These are phyloP conservation scores for Pulveroboletus sp. DNA, from an alignment of 768 basidiomycete species.

Conservation along the genomic window DNA sequence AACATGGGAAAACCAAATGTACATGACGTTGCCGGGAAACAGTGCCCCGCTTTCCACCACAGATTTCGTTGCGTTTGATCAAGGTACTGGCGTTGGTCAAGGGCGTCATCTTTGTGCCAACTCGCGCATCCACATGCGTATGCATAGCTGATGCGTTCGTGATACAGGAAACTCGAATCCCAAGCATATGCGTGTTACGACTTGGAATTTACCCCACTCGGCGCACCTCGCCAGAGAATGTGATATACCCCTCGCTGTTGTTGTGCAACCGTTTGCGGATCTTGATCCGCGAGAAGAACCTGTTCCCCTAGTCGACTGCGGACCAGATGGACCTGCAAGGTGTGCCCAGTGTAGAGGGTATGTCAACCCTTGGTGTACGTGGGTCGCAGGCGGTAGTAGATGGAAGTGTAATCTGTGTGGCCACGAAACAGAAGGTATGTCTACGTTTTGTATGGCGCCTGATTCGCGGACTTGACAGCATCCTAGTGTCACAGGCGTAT, in stretches of 20 bases:
- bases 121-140: neutral
- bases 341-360: conserved; percentile 87
- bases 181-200: conserved; percentile 83
- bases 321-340: conserved; percentile 72
- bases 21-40: conserved; percentile 56
- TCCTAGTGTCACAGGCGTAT: conserved; percentile 72
- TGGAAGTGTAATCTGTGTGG: conserved; percentile 95
- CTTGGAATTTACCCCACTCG: conserved; percentile 84
- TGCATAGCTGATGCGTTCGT: conserved; percentile 14
- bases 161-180: conserved; percentile 82
- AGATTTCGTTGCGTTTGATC: conserved; percentile 87
- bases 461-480: conserved; percentile 1
- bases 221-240: conserved; percentile 79
- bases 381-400: conserved; percentile 74
- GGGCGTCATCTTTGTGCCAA: neutral
- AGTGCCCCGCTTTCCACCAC: conserved; percentile 84
- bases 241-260: conserved; percentile 77
- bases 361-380: conserved; percentile 91
- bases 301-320: conserved; percentile 74
- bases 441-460: neutral
- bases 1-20: conserved; percentile 71
- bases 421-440: conserved; percentile 80
- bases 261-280: conserved; percentile 89
- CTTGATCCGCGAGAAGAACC: conserved; percentile 76
- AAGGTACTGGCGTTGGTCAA: conserved; percentile 46